A percentile compares a stretch with the other conserved stretches of the same genome.
Evolutionary conservation across 148 eudicot species (phyloP).

Genomic region (Persicaria maculosa): DNA sequence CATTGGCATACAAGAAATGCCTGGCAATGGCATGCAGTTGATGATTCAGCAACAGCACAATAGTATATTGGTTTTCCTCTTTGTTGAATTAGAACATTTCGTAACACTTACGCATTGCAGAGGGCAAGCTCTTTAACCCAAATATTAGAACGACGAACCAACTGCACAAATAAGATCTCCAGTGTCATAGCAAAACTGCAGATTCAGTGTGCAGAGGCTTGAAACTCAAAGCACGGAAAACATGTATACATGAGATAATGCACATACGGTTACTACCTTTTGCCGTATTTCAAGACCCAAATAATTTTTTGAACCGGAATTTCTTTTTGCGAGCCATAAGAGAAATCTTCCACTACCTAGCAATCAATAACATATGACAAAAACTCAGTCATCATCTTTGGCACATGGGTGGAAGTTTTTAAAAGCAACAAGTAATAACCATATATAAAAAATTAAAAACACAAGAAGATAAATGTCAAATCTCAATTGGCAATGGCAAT

Average conservation of each 20-base stretch:
- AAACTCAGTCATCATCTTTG: neutral
- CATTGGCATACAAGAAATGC: slow-evolving; percentile 81
- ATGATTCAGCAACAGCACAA: slow-evolving; percentile 18
- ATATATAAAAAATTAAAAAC: no score
- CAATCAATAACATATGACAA: slow-evolving; percentile 16
- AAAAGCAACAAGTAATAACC: neutral
- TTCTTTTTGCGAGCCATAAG: slow-evolving; percentile 84
- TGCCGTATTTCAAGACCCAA: slow-evolving; percentile 88
- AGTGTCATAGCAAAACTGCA: neutral
- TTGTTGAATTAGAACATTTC: neutral
- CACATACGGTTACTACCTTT: slow-evolving; percentile 42
- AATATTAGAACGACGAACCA: slow-evolving; percentile 69
- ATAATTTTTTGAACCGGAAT: slow-evolving; percentile 51
- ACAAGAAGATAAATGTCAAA: neutral
- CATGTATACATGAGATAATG: slow-evolving; percentile 19
- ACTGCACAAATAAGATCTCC: slow-evolving; percentile 33
- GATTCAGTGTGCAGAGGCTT: neutral
- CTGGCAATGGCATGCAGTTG: slow-evolving; percentile 45
- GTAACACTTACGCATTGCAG: slow-evolving; percentile 52
- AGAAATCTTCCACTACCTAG: slow-evolving; percentile 98
- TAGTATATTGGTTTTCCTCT: neutral
- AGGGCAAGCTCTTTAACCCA: slow-evolving; percentile 74
- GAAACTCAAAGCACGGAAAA: slow-evolving; percentile 4
- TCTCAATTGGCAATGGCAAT: neutral
- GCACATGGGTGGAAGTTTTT: neutral